Percentiles rank a stretch among this genome's conserved stretches.
These are phyloP conservation scores for Zea luxurians DNA, from an alignment of 176 grass and related monocot species.

Conservation along the genomic window DNA sequence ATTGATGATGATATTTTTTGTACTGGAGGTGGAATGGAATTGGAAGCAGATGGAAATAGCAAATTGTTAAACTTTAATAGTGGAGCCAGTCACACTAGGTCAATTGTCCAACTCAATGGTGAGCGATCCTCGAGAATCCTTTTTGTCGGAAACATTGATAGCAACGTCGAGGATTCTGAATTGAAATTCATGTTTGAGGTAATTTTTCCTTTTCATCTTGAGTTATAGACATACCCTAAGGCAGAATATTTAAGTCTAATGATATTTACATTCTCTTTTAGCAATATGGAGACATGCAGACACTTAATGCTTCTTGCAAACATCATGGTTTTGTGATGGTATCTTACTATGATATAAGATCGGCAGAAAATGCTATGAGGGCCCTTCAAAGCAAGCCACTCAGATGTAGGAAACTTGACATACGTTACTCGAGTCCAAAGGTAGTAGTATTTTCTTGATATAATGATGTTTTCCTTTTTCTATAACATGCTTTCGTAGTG, in stretches of 20 bases:
- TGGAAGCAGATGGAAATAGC: slow-evolving; percentile 65
- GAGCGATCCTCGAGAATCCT: slow-evolving; percentile 71
- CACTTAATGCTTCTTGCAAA: slow-evolving; percentile 75
- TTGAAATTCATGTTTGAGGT: slow-evolving; percentile 80
- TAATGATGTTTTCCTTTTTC: slow-evolving; percentile 11
- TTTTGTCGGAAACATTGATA: slow-evolving; percentile 85
- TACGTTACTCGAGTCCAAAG: slow-evolving; percentile 79
- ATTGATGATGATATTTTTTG: slow-evolving; percentile 95
- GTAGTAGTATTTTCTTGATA: slow-evolving; percentile 40
- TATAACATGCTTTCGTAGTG: not conserved
- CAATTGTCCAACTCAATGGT: slow-evolving; percentile 52
- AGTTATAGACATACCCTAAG: slow-evolving; percentile 7
- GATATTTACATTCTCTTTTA: slow-evolving; percentile 35
- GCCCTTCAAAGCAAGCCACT: slow-evolving; percentile 78
- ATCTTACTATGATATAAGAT: slow-evolving; percentile 94
- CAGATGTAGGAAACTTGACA: slow-evolving; percentile 71
- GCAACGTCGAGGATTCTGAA: slow-evolving; percentile 69
- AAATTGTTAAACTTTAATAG: slow-evolving; percentile 47
- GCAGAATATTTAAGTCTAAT: slow-evolving; percentile 29
- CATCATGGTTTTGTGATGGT: slow-evolving; percentile 84
- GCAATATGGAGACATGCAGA: slow-evolving; percentile 88
- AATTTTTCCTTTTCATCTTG: slow-evolving; percentile 21
- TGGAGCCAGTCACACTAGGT: slow-evolving; percentile 30
- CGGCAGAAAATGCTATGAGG: slow-evolving; percentile 70
- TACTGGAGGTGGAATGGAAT: slow-evolving; percentile 83